Evolutionary conservation across 1,139 yeast species (phyloP), one percentile per base, ranked within the genome.

Genomic region (Petasospora rhodanensis): DNA sequence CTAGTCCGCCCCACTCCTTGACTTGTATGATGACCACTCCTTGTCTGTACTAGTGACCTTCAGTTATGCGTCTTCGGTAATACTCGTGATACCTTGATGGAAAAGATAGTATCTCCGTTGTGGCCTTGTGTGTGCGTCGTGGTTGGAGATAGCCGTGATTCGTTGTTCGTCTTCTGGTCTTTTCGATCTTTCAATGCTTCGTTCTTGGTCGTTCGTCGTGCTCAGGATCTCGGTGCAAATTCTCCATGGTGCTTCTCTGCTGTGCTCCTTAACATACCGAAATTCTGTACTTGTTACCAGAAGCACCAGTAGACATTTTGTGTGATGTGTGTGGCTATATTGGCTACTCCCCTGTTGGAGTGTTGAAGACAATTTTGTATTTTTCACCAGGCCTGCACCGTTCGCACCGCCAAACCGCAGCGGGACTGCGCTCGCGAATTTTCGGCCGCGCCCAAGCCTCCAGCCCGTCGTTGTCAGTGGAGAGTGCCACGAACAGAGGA

Each of bases 271-370:
- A 55, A 81, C 95, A 71, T 83, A 84, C 94, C 72, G 96, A 86
- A 89, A 89, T 85, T 79, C 96, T 87, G 85, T 83, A 91, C 79
- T 91, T 91, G 83, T 89, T 91, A 79, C 98, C 98, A 74, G 95
- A 86, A 78, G 96, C 93, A 79, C 94, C 94, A 68, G 81, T 36
- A 18, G 44, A 40, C 44, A 41, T 41, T 38, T 38, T 41, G 33
- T 24, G 31, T 37, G 35, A 26, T 35, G 38, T 41, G 22, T 35
- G 29, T 29, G 33, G 31, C 27, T 7, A 23, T 23, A 7, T 13
- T 9, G 19, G 7, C 19, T 18, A 7, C 19, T 9, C 9, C 19
- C 9, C 8, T 9, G 19, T 18, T 29, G 30, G 37, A 28, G 36
- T 34, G 35, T 22, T 34, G 41, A 35, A 38, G 35, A 35, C 25